Percentiles rank a stretch among this genome's conserved stretches.
Evolutionary conservation across 805 yeast genomes (phyloP).

Genomic region (Teunomyces panamensis): DNA sequence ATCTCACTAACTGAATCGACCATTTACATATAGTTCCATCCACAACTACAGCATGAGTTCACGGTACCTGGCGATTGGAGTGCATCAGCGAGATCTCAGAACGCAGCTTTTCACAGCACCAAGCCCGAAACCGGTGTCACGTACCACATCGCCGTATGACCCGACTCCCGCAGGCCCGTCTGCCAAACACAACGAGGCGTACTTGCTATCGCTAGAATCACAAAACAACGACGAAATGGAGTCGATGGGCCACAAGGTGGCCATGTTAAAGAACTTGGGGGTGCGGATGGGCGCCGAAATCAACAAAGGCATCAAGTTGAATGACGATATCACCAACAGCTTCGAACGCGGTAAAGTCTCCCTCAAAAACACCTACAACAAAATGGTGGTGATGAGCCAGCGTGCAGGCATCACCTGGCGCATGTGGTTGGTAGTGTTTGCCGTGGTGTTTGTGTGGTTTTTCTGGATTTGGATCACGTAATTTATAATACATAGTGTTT

Average conservation of each 20-base stretch:
- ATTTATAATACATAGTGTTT: conserved; percentile 6
- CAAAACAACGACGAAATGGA: conserved; percentile 43
- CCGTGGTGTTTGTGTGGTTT: conserved; percentile 35
- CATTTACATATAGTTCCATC: too few species aligned
- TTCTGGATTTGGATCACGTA: conserved; percentile 41
- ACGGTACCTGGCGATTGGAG: conserved; percentile 16
- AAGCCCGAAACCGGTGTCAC: conserved; percentile 21
- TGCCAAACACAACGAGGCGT: conserved; percentile 42
- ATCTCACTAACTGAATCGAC: too few species aligned
- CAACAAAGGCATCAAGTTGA: conserved; percentile 37
- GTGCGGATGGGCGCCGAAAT: conserved; percentile 43
- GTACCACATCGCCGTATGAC: conserved; percentile 41
- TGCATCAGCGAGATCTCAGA: conserved; percentile 42
- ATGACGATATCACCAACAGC: conserved; percentile 38
- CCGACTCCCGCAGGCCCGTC: conserved; percentile 17
- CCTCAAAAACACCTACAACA: conserved; percentile 40
- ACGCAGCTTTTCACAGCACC: conserved; percentile 38
- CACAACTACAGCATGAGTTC: conserved; percentile 8
- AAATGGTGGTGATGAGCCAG: conserved; percentile 45
- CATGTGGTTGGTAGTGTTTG: conserved; percentile 43
- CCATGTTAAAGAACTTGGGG: conserved; percentile 40
- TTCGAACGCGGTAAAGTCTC: conserved; percentile 40
- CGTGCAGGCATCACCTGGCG: conserved; percentile 45
- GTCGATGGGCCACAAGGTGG: conserved; percentile 39
- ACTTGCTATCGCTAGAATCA: conserved; percentile 41